Base-by-base conservation (phyloP, 441 rosid genomes). In the Metrosideros polymorpha region DNA sequence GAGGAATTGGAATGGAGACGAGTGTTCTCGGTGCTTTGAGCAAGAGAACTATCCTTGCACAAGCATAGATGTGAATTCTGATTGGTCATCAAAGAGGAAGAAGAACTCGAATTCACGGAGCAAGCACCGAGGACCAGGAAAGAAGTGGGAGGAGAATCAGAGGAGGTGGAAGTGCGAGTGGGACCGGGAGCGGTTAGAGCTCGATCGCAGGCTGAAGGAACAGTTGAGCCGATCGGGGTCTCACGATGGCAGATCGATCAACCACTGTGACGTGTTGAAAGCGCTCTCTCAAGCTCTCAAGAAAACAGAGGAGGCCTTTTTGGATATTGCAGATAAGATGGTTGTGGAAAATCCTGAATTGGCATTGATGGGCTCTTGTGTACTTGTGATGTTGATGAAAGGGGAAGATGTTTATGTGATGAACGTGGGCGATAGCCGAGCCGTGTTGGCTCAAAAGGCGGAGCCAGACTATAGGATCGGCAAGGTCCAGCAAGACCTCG, bases 391-490 rank as follows among this genome's bases (percentile, higher is more conserved):
- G 98, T 79, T 97, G 90, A 94, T 97, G 98, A 96, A 96, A 85
- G 98, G 94, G 8, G 98, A 95, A 85, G 96, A 96, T 90, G 95
- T 95, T 32, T 95, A 93, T 79, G 89, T 95, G 91, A 90, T 95
- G 98, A 97, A 94, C 87, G 97, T 97, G 32, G 98, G 98, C 13
- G 98, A 96, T 87, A 96, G 98, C 85, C 89, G 99, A 84, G 98
- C 96, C 1, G 97, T 96, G 22, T 88, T 96, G 84, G 97, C 96
- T 0, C 96, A 94, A 63, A 95, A 92, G 85, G 91, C 89, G 0
- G 95, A 92, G 86, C 92, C 92, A 0, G 96, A 94, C 86, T 92
- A 91, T 84, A 88, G 96, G 93, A 86, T 93, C 32, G 98, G 98
- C 86, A 95, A 91, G 92, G 89, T 89, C 54, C 92, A 85, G 82